A percentile compares a stretch with the other conserved stretches of the same genome.
Evolutionary conservation across 2,329 filamentous ascomycete species (phyloP).

Genomic region (Hypoxylon sp.): DNA sequence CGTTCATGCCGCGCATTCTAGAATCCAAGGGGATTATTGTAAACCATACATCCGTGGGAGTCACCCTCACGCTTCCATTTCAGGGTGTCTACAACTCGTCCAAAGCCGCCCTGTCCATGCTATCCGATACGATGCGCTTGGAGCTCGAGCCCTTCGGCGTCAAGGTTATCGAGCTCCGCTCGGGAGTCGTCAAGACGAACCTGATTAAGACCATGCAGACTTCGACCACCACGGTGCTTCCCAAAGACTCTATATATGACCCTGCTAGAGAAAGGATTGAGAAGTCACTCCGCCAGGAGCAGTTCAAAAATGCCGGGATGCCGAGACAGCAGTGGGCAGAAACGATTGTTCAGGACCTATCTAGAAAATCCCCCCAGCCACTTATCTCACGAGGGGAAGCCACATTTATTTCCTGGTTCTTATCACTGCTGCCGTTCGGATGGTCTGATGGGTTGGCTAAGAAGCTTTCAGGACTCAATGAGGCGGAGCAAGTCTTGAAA

Average conservation of each 20-base stretch:
- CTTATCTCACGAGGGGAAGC: conserved; percentile 30
- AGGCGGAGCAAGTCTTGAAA: conserved; percentile 3
- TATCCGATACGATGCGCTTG: conserved; percentile 53
- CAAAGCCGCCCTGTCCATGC: conserved; percentile 56
- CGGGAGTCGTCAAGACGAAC: conserved; percentile 45
- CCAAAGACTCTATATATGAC: conserved; percentile 28
- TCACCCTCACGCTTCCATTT: conserved; percentile 44
- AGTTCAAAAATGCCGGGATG: too few relatives aligned
- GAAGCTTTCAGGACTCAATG: conserved; percentile 28
- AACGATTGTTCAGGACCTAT: conserved; percentile 21
- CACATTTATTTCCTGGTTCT: conserved; percentile 13
- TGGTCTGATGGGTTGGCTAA: conserved; percentile 25
- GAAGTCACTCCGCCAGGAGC: conserved; percentile 19
- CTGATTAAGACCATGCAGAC: conserved; percentile 23
- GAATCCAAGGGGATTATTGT: conserved; percentile 46
- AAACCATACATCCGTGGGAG: conserved; percentile 49
- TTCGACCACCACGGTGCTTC: conserved; percentile 20
- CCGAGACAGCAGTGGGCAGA: conserved; percentile 31
- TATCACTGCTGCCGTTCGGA: conserved; percentile 22
- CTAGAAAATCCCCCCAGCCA: conserved; percentile 17
- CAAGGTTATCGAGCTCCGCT: too few relatives aligned
- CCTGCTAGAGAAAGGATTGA: conserved; percentile 20
- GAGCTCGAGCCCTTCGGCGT: conserved; percentile 57
- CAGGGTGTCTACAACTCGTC: conserved; percentile 43
- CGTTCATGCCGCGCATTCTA: conserved; percentile 45